These are phyloP conservation scores for Pichia heedii DNA, from an alignment of 805 yeast genomes.

Conservation along the genomic window DNA sequence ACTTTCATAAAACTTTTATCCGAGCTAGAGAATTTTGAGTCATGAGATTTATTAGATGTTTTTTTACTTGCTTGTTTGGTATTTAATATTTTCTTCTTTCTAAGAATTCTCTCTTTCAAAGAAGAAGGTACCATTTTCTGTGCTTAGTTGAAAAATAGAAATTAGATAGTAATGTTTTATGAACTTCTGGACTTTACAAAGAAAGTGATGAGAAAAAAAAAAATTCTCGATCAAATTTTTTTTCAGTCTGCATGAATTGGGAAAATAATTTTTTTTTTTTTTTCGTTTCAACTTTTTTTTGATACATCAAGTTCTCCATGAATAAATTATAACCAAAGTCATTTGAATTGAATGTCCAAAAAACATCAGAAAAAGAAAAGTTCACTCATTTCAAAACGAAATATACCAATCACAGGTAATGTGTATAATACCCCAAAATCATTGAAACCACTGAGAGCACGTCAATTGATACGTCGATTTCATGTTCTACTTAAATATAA, in stretches of 20 bases:
- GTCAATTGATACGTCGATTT: slow-evolving; percentile 68
- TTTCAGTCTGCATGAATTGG: no score
- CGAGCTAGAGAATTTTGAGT: slow-evolving; percentile 15
- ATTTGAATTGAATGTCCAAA: no score
- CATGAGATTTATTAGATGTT: slow-evolving; percentile 1
- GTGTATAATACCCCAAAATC: slow-evolving; percentile 27
- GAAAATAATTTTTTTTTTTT: no score
- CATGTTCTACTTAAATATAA: slow-evolving; percentile 61
- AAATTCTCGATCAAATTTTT: no score
- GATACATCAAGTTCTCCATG: no score
- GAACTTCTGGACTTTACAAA: no score
- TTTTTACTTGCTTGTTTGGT: slow-evolving; percentile 5
- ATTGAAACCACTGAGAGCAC: slow-evolving; percentile 61
- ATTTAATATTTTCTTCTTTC: slow-evolving; percentile 11
- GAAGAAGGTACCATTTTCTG: slow-evolving; percentile 15
- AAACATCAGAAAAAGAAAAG: slow-evolving; percentile 16
- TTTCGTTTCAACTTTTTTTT: no score
- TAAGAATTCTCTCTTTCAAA: slow-evolving; percentile 10
- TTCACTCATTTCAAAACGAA: slow-evolving; percentile 9
- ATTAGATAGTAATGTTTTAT: no score
- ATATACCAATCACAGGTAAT: background rate
- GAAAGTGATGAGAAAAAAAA: no score
- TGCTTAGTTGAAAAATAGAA: no score
- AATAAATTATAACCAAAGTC: no score
- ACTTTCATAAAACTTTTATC: slow-evolving; percentile 22